Percentiles rank a stretch among this genome's conserved stretches.
Conservation (phyloP, 768 basidiomycete genomes). For the Pleurotus djamor region DNA sequence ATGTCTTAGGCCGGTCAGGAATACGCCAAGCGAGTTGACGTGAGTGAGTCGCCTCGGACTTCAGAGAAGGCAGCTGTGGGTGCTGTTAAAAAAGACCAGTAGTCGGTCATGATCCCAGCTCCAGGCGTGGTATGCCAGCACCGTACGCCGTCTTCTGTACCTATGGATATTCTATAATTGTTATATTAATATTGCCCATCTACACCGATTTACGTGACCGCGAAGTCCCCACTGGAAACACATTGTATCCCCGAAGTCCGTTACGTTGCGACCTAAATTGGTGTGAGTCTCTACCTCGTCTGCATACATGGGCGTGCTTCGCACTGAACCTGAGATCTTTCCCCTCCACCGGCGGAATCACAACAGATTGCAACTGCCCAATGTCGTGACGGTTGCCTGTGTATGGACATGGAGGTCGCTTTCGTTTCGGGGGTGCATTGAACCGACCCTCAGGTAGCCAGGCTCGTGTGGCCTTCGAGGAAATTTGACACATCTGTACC, state of each 20-base stretch:
- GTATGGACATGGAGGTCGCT: background rate
- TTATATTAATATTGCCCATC: conserved; percentile 1
- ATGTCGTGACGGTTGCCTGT: background rate
- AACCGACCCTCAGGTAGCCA: background rate
- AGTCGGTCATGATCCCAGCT: background rate
- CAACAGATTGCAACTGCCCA: background rate
- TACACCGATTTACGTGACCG: background rate
- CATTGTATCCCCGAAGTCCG: background rate
- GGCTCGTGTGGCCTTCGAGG: background rate
- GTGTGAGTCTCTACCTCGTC: background rate
- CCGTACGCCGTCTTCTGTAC: conserved; percentile 1
- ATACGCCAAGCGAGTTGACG: conserved; percentile 69
- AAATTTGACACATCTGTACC: background rate
- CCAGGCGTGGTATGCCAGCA: background rate
- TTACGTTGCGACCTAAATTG: background rate
- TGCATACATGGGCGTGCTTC: background rate
- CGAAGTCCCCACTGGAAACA: background rate
- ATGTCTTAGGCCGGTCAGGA: conserved; percentile 74
- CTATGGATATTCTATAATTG: background rate
- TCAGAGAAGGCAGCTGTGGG: conserved; percentile 22
- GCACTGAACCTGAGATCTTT: background rate
- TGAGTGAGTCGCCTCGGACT: conserved; percentile 35
- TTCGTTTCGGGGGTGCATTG: background rate
- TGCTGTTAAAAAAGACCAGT: conserved; percentile 39
- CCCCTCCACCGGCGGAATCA: conserved; percentile 6